Evolutionary conservation across 768 basidiomycete species (phyloP).

Genomic region (Termitomyces sp.): DNA sequence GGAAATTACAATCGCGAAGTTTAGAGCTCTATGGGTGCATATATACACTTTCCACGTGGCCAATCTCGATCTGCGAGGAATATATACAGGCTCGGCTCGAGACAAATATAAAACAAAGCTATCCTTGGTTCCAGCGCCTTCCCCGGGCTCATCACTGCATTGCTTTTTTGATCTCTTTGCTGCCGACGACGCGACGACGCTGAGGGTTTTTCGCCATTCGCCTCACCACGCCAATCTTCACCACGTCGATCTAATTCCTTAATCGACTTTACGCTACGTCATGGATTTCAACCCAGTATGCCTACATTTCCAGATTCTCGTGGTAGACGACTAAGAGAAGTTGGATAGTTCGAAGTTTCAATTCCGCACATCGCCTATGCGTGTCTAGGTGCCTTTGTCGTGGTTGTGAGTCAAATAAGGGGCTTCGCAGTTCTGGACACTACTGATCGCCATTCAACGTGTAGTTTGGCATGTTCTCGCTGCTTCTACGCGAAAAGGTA

Average conservation of each 20-base stretch:
- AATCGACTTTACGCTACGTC: conserved; percentile 22
- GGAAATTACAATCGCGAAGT: neutral
- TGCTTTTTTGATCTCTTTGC: conserved; percentile 10
- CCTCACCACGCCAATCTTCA: conserved; percentile 6
- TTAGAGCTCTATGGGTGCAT: neutral
- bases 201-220: conserved; percentile 23
- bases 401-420: conserved; percentile 51
- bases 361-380: conserved; percentile 78
- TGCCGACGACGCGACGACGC: conserved; percentile 16
- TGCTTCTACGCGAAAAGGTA: conserved; percentile 86
- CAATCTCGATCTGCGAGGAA: neutral
- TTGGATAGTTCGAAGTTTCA: conserved; percentile 55
- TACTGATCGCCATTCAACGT: neutral
- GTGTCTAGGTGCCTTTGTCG: conserved; percentile 79
- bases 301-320: neutral
- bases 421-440: neutral
- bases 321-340: neutral
- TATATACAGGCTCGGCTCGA: conserved; percentile 3
- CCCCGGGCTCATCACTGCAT: neutral
- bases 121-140: neutral
- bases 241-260: conserved; percentile 2
- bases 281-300: conserved; percentile 54
- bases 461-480: conserved; percentile 94
- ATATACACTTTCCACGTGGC: conserved; percentile 1
- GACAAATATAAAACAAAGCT: conserved; percentile 10